Base-by-base conservation (phyloP, 108 stramenopile species). In the Epithemia pelagica region DNA sequence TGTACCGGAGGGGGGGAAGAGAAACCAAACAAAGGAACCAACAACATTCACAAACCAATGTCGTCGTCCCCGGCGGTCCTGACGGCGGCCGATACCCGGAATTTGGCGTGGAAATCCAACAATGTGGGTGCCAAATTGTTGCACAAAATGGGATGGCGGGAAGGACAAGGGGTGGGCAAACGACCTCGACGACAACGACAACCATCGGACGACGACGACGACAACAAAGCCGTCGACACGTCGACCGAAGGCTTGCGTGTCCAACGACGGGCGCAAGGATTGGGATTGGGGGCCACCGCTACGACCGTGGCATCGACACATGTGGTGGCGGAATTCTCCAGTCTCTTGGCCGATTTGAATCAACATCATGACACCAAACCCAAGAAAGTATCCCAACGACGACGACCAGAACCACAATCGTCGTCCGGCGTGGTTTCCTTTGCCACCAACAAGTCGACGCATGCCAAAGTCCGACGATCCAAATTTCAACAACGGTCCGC, bases 91-190 rank as follows among this genome's bases (percentile, higher is more conserved):
- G 91, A 93, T 64, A 78, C 72, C 15, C 85, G 89, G 18, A 93
- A 93, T 65, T 65, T 78, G 10, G 69, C 78, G 67, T 93, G 92
- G 92, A 74, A 64, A 30, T 75, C 81, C 33, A 75, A 77, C 65
- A 85, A 87, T 69, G 59, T 64, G 10, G 96, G 92, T 0, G 61
- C 76, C 27, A 77, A 75, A 61, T 74, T 95, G 77, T 78, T 96
- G 32, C 52, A 75, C 20, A 94, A 95, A 68, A 94, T 96, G 94
- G 96, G 96, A 29, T 96, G 93, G 92, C 87, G 80, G 56, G 89
- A 96, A 53, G 91, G 90, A 2, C 57, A 78, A 56, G 94, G 87
- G 27, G 76, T 96, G n/a, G 96, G 96, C 31, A 87, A 84, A 32
- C 56, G 73, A 54, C 59, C 82, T 18, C 78, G 84, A 68, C 69